Evolutionary conservation across 495 filamentous ascomycete species (phyloP).

Genomic region (Cercophora samala): DNA sequence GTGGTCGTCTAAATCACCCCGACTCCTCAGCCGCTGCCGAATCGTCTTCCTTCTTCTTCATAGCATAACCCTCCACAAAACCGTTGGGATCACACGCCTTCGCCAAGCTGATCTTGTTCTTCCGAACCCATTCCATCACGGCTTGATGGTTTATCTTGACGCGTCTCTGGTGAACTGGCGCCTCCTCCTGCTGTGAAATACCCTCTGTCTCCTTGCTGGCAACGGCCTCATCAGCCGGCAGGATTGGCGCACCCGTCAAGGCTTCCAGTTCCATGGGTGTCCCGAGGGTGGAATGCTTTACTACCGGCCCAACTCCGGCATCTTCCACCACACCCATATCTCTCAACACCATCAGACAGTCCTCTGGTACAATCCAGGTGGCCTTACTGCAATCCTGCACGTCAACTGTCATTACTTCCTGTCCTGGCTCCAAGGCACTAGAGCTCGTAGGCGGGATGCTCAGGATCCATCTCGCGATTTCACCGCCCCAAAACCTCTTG

Average conservation of each 20-base stretch:
- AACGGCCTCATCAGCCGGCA: constrained; percentile 15
- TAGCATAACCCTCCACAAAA: constrained; percentile 53
- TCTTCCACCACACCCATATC: constrained; percentile 72
- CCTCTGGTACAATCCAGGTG: constrained; percentile 78
- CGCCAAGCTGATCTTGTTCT: constrained; percentile 45
- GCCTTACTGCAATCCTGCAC: constrained; percentile 46
- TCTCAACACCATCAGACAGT: constrained; percentile 73
- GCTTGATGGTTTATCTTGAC: constrained; percentile 53
- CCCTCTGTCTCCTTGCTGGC: constrained; percentile 18
- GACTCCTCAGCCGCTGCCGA: background rate
- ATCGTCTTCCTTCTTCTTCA: constrained; percentile 20
- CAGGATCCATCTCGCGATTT: constrained; percentile 63
- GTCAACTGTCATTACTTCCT: constrained; percentile 28
- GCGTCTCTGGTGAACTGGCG: constrained; percentile 21
- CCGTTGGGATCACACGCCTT: constrained; percentile 54
- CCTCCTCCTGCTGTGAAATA: constrained; percentile 12
- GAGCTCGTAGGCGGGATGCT: constrained; percentile 39
- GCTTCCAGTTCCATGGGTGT: background rate
- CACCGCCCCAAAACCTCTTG: constrained; percentile 75
- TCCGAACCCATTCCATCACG: constrained; percentile 53
- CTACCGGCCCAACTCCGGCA: constrained; percentile 41
- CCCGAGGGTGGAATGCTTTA: background rate
- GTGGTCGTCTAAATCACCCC: background rate
- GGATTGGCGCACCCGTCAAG: background rate
- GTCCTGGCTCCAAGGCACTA: constrained; percentile 20